phyloP scores from a whole-genome alignment of 441 rosid species.

The Pelargonium myrrhifolium region DNA sequence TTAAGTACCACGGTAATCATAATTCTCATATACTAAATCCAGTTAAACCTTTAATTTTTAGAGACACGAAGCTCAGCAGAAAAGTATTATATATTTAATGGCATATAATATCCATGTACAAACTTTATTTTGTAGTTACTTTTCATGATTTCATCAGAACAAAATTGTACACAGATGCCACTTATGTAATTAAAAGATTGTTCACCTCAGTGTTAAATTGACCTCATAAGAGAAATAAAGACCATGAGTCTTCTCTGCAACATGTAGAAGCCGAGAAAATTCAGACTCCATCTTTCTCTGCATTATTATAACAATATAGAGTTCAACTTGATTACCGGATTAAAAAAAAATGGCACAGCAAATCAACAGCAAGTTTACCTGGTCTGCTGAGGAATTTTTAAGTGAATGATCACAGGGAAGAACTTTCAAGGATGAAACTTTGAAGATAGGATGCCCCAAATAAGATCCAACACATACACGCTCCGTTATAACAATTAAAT shows the following conservation, averaged over 20 bases:
- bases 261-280: constrained; percentile 41
- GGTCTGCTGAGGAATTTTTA: constrained; percentile 51
- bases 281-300: constrained; percentile 61
- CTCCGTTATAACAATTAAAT: constrained; percentile 69
- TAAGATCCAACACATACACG: constrained; percentile 73
- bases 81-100: background rate
- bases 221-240: constrained; percentile 79
- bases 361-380: constrained; percentile 35
- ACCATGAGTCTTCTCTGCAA: constrained; percentile 65
- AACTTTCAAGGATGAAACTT: constrained; percentile 66
- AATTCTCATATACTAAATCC: background rate
- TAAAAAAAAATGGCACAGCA: background rate
- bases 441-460: constrained; percentile 78
- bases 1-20: background rate
- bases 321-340: constrained; percentile 2
- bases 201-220: constrained; percentile 84
- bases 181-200: background rate
- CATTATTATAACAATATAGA: constrained; percentile 9
- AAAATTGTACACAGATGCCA: background rate
- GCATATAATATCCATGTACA: background rate
- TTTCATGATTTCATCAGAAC: constrained; percentile 1
- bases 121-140: background rate
- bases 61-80: background rate
- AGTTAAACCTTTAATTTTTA: background rate
- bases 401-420: constrained; percentile 76